phyloP scores from a whole-genome alignment of 306 rosid species.

The Canavalia gladiata region DNA sequence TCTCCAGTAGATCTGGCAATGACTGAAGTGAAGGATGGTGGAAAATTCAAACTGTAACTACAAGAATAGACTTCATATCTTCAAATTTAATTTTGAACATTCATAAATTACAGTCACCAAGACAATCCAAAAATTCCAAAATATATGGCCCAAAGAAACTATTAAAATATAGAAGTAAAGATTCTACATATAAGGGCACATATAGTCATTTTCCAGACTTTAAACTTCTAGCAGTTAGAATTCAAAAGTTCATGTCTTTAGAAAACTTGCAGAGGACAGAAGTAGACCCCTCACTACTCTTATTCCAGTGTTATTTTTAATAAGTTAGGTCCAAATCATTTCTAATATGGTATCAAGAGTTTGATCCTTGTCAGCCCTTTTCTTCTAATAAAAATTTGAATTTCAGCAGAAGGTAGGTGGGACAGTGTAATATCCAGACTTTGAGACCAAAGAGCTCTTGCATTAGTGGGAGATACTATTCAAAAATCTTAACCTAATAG shows the following conservation, averaged over 20 bases:
- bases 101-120: constrained; percentile 19
- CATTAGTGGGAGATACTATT: no score
- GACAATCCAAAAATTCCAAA: constrained; percentile 1
- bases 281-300: background rate
- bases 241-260: background rate
- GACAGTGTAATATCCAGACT: no score
- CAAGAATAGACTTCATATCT: constrained; percentile 14
- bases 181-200: background rate
- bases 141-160: background rate
- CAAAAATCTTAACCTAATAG: no score
- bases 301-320: no score
- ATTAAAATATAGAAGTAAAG: background rate
- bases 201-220: constrained; percentile 1
- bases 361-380: no score
- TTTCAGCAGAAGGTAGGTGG: no score
- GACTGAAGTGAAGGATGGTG: constrained; percentile 26
- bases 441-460: no score
- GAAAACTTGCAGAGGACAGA: constrained; percentile 5
- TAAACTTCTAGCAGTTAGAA: background rate
- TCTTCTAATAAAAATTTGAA: no score
- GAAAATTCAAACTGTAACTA: constrained; percentile 20
- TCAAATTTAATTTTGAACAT: constrained; percentile 16
- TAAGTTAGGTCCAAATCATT: no score
- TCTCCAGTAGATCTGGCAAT: constrained; percentile 13
- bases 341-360: no score